These are phyloP conservation scores for Thozetella sp. DNA, from an alignment of 495 filamentous ascomycete species.

Conservation along the genomic window DNA sequence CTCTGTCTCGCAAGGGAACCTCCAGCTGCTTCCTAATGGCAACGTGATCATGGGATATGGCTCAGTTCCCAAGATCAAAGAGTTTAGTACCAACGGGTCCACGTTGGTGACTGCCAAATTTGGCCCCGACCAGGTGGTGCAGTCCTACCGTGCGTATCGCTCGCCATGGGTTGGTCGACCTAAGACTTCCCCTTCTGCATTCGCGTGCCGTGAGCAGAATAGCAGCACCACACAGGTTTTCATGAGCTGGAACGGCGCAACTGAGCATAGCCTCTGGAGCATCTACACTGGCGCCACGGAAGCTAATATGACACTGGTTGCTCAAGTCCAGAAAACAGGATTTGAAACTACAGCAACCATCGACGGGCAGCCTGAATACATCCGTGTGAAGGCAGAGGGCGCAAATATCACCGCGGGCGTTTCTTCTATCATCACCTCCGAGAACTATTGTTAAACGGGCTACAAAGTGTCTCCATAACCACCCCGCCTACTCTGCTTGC, in stretches of 20 bases:
- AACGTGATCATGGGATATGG: slow-evolving; percentile 16
- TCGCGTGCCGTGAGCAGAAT: slow-evolving; percentile 9
- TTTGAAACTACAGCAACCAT: slow-evolving; percentile 13
- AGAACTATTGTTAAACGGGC: neutral
- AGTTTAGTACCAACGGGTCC: slow-evolving; percentile 10
- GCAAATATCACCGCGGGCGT: neutral
- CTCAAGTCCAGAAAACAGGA: slow-evolving; percentile 11
- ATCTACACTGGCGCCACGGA: slow-evolving; percentile 9
- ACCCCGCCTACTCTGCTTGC: no score
- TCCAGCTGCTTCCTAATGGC: slow-evolving; percentile 10
- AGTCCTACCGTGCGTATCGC: slow-evolving; percentile 18
- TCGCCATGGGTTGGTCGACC: slow-evolving; percentile 16
- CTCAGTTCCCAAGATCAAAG: slow-evolving; percentile 13
- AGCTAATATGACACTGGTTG: slow-evolving; percentile 5
- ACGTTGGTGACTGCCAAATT: slow-evolving; percentile 13
- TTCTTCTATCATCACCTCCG: slow-evolving; percentile 2
- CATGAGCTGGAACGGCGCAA: slow-evolving; percentile 21
- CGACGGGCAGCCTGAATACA: slow-evolving; percentile 4
- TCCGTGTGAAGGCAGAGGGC: slow-evolving; percentile 11
- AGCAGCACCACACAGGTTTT: slow-evolving; percentile 10
- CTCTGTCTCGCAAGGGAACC: slow-evolving; percentile 12
- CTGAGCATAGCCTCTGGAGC: slow-evolving; percentile 11
- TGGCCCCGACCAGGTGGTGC: slow-evolving; percentile 9
- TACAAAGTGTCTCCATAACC: no score
- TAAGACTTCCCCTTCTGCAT: slow-evolving; percentile 4